Conservation (phyloP, 2,329 filamentous ascomycete genomes). For the Diaporthe eres region DNA sequence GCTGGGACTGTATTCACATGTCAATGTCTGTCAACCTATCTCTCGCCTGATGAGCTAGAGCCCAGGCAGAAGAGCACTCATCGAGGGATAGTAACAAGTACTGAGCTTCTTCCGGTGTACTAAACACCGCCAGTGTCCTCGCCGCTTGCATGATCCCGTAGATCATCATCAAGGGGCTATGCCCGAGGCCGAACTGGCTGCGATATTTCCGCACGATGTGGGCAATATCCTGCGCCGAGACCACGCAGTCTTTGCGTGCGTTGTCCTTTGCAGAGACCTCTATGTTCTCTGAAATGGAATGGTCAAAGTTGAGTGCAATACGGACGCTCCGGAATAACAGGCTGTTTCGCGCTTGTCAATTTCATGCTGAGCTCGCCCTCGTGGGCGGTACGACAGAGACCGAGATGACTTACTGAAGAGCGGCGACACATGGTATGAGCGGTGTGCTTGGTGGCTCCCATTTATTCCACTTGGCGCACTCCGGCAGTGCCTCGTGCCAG, state of each 20-base stretch:
- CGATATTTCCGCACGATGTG: conserved; percentile 45
- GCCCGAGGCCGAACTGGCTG: conserved; percentile 44
- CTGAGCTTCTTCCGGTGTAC: conserved; percentile 12
- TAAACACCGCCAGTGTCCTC: conserved; percentile 12
- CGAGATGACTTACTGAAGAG: conserved; percentile 43
- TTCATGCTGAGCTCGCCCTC: fast-evolving
- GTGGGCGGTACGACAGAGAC: too few species aligned
- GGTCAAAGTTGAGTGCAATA: conserved; percentile 46
- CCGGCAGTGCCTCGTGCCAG: conserved; percentile 43
- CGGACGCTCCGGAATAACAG: conserved; percentile 46
- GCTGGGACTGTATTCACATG: neutral
- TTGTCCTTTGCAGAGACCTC: neutral
- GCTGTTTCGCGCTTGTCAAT: neutral
- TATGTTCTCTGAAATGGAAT: conserved; percentile 3
- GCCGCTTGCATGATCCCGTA: conserved; percentile 47
- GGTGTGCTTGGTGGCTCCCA: conserved; percentile 44
- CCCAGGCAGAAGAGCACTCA: conserved; percentile 30
- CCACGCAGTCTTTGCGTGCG: conserved; percentile 40
- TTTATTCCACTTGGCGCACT: conserved; percentile 44
- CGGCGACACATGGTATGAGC: conserved; percentile 37
- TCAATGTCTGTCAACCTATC: neutral
- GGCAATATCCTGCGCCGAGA: conserved; percentile 45
- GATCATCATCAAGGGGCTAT: conserved; percentile 45
- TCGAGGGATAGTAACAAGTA: conserved; percentile 25
- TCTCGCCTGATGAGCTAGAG: conserved; percentile 5